Evolutionary conservation across 495 filamentous ascomycete genomes (phyloP).

Genomic region (Sordaria brevicollis): DNA sequence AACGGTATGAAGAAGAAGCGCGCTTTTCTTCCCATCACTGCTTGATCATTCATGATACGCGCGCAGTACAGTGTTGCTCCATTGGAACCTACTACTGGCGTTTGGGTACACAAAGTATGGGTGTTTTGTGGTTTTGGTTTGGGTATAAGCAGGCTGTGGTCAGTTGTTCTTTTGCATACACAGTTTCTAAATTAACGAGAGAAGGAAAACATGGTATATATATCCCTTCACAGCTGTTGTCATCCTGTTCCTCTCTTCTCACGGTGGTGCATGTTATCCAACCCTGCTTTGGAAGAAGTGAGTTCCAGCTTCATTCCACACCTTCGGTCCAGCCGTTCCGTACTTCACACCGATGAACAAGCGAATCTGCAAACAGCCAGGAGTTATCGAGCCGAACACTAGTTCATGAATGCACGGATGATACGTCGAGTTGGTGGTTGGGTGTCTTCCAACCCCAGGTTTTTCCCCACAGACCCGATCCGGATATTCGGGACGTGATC

Average conservation of each 20-base stretch:
- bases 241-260: neutral
- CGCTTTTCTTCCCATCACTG: neutral
- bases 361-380: neutral
- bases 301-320: neutral
- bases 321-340: neutral
- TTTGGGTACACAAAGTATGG: neutral
- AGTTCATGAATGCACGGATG: neutral
- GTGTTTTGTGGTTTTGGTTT: neutral
- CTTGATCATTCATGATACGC: neutral
- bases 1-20: conserved; percentile 11
- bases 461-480: neutral
- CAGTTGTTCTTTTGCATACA: neutral
- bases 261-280: neutral
- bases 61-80: neutral
- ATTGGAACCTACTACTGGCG: neutral
- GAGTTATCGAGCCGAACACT: no score
- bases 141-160: neutral
- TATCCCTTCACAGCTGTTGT: neutral
- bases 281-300: neutral
- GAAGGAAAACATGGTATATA: neutral
- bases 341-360: neutral
- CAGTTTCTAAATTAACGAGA: neutral
- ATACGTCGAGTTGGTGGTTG: neutral
- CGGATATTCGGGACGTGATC: neutral
- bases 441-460: neutral